phyloP scores from a whole-genome alignment of 108 stramenopile species.

The Chaetoceros muelleri region DNA sequence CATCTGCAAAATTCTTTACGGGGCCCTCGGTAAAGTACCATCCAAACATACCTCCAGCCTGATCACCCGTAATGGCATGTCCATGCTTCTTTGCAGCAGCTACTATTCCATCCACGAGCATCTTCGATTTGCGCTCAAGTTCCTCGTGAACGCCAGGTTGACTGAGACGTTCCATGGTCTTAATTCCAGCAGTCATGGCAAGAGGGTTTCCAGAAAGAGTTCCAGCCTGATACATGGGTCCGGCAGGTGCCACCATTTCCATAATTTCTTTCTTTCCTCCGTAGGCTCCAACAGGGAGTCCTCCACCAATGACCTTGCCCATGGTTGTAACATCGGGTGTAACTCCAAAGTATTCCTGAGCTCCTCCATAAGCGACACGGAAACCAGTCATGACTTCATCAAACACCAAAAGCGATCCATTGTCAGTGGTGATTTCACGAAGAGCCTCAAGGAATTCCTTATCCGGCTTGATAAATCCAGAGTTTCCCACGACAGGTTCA shows the following conservation, averaged over 20 bases:
- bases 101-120: constrained; percentile 82
- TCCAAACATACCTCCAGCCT: constrained; percentile 96
- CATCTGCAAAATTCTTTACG: constrained; percentile 88
- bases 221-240: constrained; percentile 99
- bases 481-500: constrained; percentile 97
- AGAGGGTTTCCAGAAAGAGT: constrained; percentile 95
- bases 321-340: constrained; percentile 97
- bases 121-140: constrained; percentile 85
- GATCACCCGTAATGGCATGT: constrained; percentile 82
- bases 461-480: constrained; percentile 96
- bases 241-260: constrained; percentile 94
- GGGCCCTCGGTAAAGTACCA: constrained; percentile 95
- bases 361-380: constrained; percentile 95
- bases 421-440: constrained; percentile 73
- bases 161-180: constrained; percentile 89
- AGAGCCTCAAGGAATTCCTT: constrained; percentile 91
- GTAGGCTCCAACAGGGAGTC: constrained; percentile 96
- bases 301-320: constrained; percentile 99
- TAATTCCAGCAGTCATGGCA: constrained; percentile 97
- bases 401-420: constrained; percentile 92
- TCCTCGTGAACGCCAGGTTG: constrained; percentile 83
- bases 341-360: constrained; percentile 93
- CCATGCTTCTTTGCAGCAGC: constrained; percentile 80
- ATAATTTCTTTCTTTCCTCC: constrained; percentile 96
- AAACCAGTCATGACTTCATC: constrained; percentile 99